Evolutionary conservation across 1,284 basidiomycete species (phyloP).

Genomic region (Naganishia cerealis): DNA sequence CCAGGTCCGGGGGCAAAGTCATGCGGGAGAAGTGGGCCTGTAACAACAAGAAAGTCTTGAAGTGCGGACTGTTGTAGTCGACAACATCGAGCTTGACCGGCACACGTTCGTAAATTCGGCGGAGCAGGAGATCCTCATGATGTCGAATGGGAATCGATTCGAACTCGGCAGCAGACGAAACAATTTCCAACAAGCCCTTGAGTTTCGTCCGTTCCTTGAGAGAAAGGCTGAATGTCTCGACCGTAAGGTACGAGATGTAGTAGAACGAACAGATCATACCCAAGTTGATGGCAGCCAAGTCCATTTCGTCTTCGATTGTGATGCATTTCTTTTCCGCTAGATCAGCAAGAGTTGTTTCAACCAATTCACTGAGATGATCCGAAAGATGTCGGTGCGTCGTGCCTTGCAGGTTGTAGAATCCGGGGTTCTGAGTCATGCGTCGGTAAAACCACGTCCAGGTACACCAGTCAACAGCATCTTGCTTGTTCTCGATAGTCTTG

Average conservation of each 20-base stretch:
- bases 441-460: slow-evolving; percentile 72
- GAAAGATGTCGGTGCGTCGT: slow-evolving; percentile 89
- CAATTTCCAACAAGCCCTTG: slow-evolving; percentile 92
- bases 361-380: slow-evolving; percentile 91
- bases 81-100: slow-evolving; percentile 86
- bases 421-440: slow-evolving; percentile 83
- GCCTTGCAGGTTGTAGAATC: slow-evolving; percentile 89
- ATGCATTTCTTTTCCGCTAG: slow-evolving; percentile 94
- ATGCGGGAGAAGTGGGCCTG: slow-evolving; percentile 96
- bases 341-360: slow-evolving; percentile 88
- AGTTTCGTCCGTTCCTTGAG: slow-evolving; percentile 96
- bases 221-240: slow-evolving; percentile 94
- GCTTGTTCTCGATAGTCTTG: slow-evolving; percentile 97
- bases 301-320: slow-evolving; percentile 88
- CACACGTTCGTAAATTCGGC: slow-evolving; percentile 91
- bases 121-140: slow-evolving; percentile 77
- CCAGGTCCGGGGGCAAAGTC: slow-evolving; percentile 86
- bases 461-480: slow-evolving; percentile 80
- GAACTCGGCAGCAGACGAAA: slow-evolving; percentile 93
- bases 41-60: slow-evolving; percentile 95
- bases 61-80: slow-evolving; percentile 90
- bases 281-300: slow-evolving; percentile 82
- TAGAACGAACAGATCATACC: slow-evolving; percentile 87
- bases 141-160: slow-evolving; percentile 91
- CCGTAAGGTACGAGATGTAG: slow-evolving; percentile 77